phyloP scores from a whole-genome alignment of 225 moss, liverwort and hornwort genomes.

The Ulota crispa region DNA sequence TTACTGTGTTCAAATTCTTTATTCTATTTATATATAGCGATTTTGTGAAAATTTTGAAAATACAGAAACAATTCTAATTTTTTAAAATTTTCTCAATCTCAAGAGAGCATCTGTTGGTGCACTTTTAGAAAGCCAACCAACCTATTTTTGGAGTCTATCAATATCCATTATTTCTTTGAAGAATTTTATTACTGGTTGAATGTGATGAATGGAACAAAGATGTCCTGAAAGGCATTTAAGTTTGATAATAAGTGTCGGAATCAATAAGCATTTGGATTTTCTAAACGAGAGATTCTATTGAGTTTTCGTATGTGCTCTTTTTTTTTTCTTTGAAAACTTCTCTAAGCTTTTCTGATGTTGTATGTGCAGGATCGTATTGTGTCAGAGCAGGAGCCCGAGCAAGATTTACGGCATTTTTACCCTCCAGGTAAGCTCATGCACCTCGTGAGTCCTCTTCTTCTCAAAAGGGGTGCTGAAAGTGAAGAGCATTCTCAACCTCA shows the following conservation, averaged over 20 bases:
- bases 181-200: neutral
- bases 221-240: neutral
- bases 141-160: neutral
- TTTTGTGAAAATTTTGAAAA: neutral
- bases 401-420: conserved; percentile 74
- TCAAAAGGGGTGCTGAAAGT: conserved; percentile 29
- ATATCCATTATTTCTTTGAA: neutral
- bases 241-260: neutral
- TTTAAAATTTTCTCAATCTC: neutral
- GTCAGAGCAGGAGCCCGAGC: conserved; percentile 59
- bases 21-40: neutral
- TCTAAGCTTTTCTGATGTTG: conserved; percentile 10
- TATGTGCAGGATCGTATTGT: conserved; percentile 66
- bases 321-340: neutral
- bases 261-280: neutral
- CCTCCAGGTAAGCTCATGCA: conserved; percentile 92
- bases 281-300: neutral
- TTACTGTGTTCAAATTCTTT: neutral
- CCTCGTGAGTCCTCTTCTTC: conserved; percentile 70
- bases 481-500: conserved; percentile 31
- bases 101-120: neutral
- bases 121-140: neutral
- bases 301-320: neutral
- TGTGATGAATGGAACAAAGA: neutral
- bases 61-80: neutral